Percentiles rank a stretch among this genome's conserved stretches.
Conservation (phyloP, 805 yeast species). For the Saccharomycopsis malanga region DNA sequence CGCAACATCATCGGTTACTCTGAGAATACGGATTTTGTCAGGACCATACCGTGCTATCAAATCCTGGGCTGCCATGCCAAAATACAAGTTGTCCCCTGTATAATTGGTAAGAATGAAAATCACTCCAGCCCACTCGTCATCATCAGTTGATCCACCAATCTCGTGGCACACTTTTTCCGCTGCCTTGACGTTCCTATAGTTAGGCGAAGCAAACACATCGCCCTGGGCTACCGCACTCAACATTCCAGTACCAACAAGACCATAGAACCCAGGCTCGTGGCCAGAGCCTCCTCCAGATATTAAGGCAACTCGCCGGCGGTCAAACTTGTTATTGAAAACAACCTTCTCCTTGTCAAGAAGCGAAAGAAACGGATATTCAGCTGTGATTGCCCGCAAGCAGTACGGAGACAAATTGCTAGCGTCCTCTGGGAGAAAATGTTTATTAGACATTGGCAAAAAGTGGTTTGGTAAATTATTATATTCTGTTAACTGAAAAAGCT, state of each 20-base stretch:
- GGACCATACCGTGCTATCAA: constrained; percentile 13
- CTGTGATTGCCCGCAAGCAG: constrained; percentile 34
- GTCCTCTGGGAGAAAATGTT: constrained; percentile 36
- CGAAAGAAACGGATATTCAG: constrained; percentile 33
- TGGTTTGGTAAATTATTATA: no score
- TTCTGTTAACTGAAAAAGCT: no score
- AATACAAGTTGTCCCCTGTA: constrained; percentile 90
- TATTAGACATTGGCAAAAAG: constrained; percentile 28
- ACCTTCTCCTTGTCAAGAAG: constrained; percentile 35
- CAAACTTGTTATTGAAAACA: constrained; percentile 28
- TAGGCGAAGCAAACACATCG: constrained; percentile 37
- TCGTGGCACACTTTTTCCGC: constrained; percentile 17
- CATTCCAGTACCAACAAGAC: constrained; percentile 35
- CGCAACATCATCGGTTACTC: constrained; percentile 90
- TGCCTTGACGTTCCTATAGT: constrained; percentile 33
- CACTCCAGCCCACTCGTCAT: constrained; percentile 12
- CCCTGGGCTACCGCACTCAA: constrained; percentile 36
- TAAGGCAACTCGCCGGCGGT: constrained; percentile 27
- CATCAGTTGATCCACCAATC: not conserved
- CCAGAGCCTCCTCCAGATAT: constrained; percentile 40
- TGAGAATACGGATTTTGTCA: constrained; percentile 21
- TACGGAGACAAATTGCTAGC: constrained; percentile 31
- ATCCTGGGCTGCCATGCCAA: constrained; percentile 78
- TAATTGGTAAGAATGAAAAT: constrained; percentile 75
- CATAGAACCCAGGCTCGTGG: constrained; percentile 38